Conservation (phyloP, 257 asterid species). For the Plantago elongata region DNA sequence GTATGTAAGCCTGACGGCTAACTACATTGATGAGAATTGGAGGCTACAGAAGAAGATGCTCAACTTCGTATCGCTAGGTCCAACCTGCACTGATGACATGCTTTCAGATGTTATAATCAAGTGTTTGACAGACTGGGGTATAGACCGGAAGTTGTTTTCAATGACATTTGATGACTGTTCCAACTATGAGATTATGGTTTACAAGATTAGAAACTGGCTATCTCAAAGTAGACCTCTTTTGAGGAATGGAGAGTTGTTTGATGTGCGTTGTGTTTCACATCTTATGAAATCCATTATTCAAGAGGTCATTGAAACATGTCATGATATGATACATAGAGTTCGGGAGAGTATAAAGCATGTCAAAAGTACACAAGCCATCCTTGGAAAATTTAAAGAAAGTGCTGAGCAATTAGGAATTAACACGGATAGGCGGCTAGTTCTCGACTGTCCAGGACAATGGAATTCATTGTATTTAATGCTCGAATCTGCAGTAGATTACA, state of each 20-base stretch:
- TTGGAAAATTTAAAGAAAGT: conserved; percentile 59
- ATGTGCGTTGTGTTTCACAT: conserved; percentile 62
- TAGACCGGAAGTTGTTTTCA: conserved; percentile 74
- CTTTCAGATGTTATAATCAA: conserved; percentile 71
- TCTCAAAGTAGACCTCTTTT: conserved; percentile 64
- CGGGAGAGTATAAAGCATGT: conserved; percentile 70
- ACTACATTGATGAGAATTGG: conserved; percentile 78
- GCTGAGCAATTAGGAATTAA: conserved; percentile 59
- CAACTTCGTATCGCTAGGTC: conserved; percentile 62
- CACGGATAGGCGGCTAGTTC: conserved; percentile 46
- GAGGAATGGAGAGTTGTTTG: conserved; percentile 74
- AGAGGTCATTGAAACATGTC: conserved; percentile 58
- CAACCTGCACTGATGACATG: conserved; percentile 60
- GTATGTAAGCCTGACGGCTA: conserved; percentile 70
- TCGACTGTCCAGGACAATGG: conserved; percentile 78
- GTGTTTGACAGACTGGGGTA: conserved; percentile 73
- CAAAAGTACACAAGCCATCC: conserved; percentile 57
- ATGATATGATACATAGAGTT: conserved; percentile 52
- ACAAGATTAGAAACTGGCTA: conserved; percentile 71
- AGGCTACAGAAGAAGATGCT: conserved; percentile 80
- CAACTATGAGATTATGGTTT: conserved; percentile 55
- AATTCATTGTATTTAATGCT: conserved; percentile 73
- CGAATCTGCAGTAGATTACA: conserved; percentile 66
- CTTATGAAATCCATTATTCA: conserved; percentile 65
- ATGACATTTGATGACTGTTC: conserved; percentile 78